Base-by-base conservation (phyloP, 1,139 yeast genomes). In the Candida sp. region DNA sequence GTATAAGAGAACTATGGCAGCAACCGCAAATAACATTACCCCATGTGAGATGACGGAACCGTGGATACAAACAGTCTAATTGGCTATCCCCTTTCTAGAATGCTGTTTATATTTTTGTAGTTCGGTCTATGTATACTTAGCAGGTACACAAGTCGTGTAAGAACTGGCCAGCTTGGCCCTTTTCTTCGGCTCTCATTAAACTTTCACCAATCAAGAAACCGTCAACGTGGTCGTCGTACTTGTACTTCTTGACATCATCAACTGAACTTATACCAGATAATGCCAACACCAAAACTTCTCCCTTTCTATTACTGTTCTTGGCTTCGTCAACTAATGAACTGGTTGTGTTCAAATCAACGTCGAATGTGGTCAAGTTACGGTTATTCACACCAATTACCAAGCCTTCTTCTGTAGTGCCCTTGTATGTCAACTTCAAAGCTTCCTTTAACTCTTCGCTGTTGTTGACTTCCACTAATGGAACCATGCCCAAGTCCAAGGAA, bases 121-220 rank as follows among this genome's bases (percentile, higher is more conserved):
- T 17, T 17, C 17, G 17, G 17, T 17, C 17, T n/a, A n/a, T n/a
- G n/a, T 17, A 17, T 17, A 23, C 25, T 45, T 61, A 65, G 50
- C 68, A 63, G 46, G 53, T 59, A 53, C 63, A 60, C 54, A 75
- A 72, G 9, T 68, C 69, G 31, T 63, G 58, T 54, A 77, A 69
- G 58, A 75, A 76, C 47, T 60, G 56, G 31, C 69, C 77, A 8
- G 78, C 78, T 45, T 65, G 65, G 5, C 81, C 81, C 33, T 63
- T 62, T 49, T 75, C 79, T 58, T 77, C 88, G 46, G 84, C 83
- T 60, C 88, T 83, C 99, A 94, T 94, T 55, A 94, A 77, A 35
- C 98, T 90, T 68, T 94, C 99, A 12, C 99, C 99, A 49, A 94
- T 94, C 57, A 94, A 80, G 56, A 92, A 88, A 0, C 97, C 98